These are phyloP conservation scores for Eucalyptus sideroxylon DNA, from an alignment of 345 rosid species.

Conservation along the genomic window DNA sequence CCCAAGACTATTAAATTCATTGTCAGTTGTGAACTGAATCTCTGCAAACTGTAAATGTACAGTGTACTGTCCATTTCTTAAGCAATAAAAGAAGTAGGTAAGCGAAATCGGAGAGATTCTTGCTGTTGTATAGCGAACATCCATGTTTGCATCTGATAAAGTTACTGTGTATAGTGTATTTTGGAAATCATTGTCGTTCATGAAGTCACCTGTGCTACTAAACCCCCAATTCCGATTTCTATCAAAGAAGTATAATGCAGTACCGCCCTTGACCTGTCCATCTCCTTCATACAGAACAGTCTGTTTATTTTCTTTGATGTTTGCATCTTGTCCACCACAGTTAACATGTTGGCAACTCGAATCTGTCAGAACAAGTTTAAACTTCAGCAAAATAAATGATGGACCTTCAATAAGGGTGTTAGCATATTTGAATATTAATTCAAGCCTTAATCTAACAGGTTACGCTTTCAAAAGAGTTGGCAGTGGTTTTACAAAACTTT, in stretches of 20 bases:
- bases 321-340: conserved; percentile 25
- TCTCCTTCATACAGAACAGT: conserved; percentile 12
- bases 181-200: conserved; percentile 8
- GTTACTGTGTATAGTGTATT: conserved; percentile 6
- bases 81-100: conserved; percentile 50
- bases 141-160: background rate
- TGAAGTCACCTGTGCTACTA: conserved; percentile 44
- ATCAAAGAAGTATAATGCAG: conserved; percentile 7
- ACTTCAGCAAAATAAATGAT: background rate
- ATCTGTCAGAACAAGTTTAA: background rate
- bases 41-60: conserved; percentile 54
- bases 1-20: conserved; percentile 15
- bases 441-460: background rate
- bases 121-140: conserved; percentile 22
- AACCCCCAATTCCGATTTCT: conserved; percentile 19
- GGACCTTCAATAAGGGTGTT: background rate
- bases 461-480: background rate
- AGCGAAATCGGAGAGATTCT: conserved; percentile 53
- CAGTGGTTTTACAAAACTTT: background rate
- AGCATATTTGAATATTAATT: background rate
- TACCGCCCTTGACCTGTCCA: conserved; percentile 12
- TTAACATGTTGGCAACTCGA: conserved; percentile 17
- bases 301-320: background rate
- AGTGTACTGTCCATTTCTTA: conserved; percentile 36
- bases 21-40: conserved; percentile 31